Evolutionary conservation across 495 filamentous ascomycete genomes (phyloP).

Genomic region (Astrocystis sublimbata): DNA sequence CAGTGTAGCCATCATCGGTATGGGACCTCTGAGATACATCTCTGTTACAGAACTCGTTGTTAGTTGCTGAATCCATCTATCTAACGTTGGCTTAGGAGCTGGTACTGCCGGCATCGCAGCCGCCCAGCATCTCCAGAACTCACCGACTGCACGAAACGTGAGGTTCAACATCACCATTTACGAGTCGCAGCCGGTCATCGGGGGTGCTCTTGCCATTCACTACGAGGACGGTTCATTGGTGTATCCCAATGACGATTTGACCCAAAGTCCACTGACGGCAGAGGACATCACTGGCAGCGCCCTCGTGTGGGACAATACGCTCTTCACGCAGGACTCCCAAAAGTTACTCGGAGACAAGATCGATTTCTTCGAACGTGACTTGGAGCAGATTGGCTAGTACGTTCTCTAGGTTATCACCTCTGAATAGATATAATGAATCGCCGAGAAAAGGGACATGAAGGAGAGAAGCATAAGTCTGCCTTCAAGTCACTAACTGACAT

Average conservation of each 20-base stretch:
- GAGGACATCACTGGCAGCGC: slow-evolving; percentile 31
- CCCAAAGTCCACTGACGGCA: slow-evolving; percentile 25
- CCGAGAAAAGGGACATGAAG: background rate
- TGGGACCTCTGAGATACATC: background rate
- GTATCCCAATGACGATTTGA: slow-evolving; percentile 24
- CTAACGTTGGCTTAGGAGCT: slow-evolving; percentile 19
- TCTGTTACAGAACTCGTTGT: background rate
- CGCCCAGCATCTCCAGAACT: slow-evolving; percentile 22
- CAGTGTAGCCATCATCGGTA: slow-evolving; percentile 30
- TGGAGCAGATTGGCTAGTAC: slow-evolving; percentile 30
- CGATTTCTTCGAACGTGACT: slow-evolving; percentile 21
- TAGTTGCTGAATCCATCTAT: background rate
- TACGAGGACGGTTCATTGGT: slow-evolving; percentile 16
- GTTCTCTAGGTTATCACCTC: background rate
- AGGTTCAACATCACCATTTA: slow-evolving; percentile 28
- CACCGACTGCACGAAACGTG: background rate
- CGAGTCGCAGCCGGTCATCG: slow-evolving; percentile 28
- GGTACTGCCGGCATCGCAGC: slow-evolving; percentile 34
- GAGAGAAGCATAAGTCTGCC: background rate
- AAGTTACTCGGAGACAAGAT: slow-evolving; percentile 21
- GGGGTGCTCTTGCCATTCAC: slow-evolving; percentile 27
- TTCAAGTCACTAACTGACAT: background rate
- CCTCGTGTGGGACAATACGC: slow-evolving; percentile 25
- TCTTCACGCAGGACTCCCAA: slow-evolving; percentile 28
- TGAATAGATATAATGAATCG: background rate